Percentiles rank a stretch among this genome's conserved stretches.
These are phyloP conservation scores for Simplicillium sp. DNA, from an alignment of 2,329 filamentous ascomycete species.

Conservation along the genomic window DNA sequence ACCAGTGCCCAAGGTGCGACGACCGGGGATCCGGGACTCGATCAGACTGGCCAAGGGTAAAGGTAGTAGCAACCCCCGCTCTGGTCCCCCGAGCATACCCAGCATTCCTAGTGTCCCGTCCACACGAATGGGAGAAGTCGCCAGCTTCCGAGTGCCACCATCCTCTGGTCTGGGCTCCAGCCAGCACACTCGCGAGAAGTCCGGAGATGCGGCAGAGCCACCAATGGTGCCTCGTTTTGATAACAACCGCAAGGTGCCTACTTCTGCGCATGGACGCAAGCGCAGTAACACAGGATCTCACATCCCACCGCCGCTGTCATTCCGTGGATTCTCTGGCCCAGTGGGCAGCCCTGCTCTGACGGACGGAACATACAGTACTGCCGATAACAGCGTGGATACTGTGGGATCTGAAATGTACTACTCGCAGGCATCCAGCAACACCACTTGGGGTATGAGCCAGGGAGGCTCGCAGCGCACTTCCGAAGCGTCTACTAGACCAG, in stretches of 20 bases:
- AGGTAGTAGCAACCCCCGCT: constrained; percentile 26
- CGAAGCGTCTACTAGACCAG: constrained; percentile 41
- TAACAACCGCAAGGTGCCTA: constrained; percentile 41
- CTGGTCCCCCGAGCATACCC: constrained; percentile 41
- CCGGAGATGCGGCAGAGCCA: constrained; percentile 56
- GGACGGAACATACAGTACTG: constrained; percentile 44
- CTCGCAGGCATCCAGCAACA: constrained; percentile 37
- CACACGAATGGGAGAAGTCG: constrained; percentile 23
- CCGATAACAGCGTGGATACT: constrained; percentile 47
- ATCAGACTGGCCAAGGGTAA: constrained; percentile 80
- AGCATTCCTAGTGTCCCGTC: constrained; percentile 29
- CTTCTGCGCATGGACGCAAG: constrained; percentile 62
- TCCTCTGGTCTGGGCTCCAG: constrained; percentile 25
- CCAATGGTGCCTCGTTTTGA: constrained; percentile 61
- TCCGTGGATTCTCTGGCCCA: constrained; percentile 67
- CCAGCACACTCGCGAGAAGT: constrained; percentile 36
- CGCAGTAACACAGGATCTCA: constrained; percentile 82
- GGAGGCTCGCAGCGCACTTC: constrained; percentile 42
- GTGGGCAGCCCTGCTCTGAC: constrained; percentile 29
- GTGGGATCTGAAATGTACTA: constrained; percentile 52
- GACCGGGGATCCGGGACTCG: constrained; percentile 67
- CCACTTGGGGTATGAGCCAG: constrained; percentile 21
- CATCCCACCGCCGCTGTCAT: constrained; percentile 58
- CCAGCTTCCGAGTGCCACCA: constrained; percentile 28
- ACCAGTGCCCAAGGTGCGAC: constrained; percentile 37